Evolutionary conservation across 305 asterid species (phyloP), one percentile per base, ranked within the genome.

Genomic region (Withania somnifera): DNA sequence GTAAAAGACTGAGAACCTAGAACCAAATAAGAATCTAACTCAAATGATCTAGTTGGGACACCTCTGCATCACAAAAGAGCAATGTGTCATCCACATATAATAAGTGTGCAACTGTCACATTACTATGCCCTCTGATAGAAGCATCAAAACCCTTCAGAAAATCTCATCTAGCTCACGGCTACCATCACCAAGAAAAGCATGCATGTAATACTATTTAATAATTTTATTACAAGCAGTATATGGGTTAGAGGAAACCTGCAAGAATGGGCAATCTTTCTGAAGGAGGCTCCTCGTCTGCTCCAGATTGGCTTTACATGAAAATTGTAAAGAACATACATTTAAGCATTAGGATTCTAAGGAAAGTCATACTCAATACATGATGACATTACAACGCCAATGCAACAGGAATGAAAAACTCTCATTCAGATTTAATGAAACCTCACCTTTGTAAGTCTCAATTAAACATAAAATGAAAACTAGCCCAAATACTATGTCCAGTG

Each of bases 241-340:
- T 58, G 82, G 69, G 3, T 78, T 54, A 69, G 81, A 86, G 81
- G 83, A 83, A 82, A 93, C 98, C 97, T 93, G 97, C 88, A 57
- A 93, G 84, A 0, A 94, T 80, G 64, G 93, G 57, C 76, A 88
- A 76, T 84, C 84, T 89, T 84, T 89, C 92, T 73, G 88, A 84
- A 38, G 93, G 82, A 81, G 88, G 87, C 87, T 82, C 88, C 71
- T 83, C 87, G 60, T 86, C 86, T 53, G 86, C 88, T 80, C 88
- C 94, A 81, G 86, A 86, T 85, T 87, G 87, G 85, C 97, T 90
- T 78, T 38, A 47, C 42, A 53, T 47, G 36, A 20, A 60, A 81
- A 57, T 32, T 78, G 34, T n/a, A 20, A 50, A 36, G 61, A 73
- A 63, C 54, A 82, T 11, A 73, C 19, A 38, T 58, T 26, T 32